These are phyloP conservation scores for Strigomonas culicis DNA, from an alignment of 208 protist species.

Conservation along the genomic window DNA sequence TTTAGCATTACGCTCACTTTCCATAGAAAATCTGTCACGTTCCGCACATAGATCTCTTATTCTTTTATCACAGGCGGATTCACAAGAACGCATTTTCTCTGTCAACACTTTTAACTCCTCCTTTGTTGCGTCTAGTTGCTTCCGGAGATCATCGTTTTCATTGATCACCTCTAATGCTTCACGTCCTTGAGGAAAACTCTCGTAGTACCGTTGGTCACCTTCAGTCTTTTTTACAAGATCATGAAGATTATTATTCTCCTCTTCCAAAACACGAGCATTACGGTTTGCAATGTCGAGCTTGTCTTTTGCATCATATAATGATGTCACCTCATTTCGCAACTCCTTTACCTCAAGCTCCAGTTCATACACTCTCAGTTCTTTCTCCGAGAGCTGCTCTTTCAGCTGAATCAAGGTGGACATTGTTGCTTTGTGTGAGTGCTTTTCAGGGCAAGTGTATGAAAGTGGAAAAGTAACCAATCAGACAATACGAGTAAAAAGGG, in stretches of 20 bases:
- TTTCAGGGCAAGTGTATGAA: slow-evolving; percentile 12
- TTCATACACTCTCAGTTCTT: slow-evolving; percentile 70
- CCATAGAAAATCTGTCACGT: slow-evolving; percentile 9
- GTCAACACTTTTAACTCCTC: slow-evolving; percentile 6
- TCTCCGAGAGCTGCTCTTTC: slow-evolving; percentile 45
- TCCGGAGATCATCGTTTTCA: slow-evolving; percentile 47
- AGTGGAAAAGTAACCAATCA: slow-evolving; percentile 12
- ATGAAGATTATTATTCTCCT: slow-evolving; percentile 70
- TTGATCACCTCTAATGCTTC: slow-evolving; percentile 58
- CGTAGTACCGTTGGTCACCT: slow-evolving; percentile 1
- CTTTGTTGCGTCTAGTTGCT: slow-evolving; percentile 16
- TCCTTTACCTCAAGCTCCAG: slow-evolving; percentile 66
- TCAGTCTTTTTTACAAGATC: slow-evolving; percentile 32
- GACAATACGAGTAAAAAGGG: slow-evolving; percentile 6
- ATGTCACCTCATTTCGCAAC: slow-evolving; percentile 36
- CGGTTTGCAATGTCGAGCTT: slow-evolving; percentile 69
- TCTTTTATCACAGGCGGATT: not conserved
- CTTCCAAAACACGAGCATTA: slow-evolving; percentile 69
- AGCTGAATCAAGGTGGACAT: slow-evolving; percentile 14
- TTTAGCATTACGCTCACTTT: slow-evolving; percentile 26
- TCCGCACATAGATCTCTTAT: not conserved
- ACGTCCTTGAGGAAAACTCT: slow-evolving; percentile 12
- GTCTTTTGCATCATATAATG: slow-evolving; percentile 47
- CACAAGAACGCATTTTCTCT: not conserved
- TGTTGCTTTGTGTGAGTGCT: not conserved